Percentiles rank a stretch among this genome's conserved stretches.
These are phyloP conservation scores for Corylus avellana DNA, from an alignment of 306 rosid genomes.

Conservation along the genomic window DNA sequence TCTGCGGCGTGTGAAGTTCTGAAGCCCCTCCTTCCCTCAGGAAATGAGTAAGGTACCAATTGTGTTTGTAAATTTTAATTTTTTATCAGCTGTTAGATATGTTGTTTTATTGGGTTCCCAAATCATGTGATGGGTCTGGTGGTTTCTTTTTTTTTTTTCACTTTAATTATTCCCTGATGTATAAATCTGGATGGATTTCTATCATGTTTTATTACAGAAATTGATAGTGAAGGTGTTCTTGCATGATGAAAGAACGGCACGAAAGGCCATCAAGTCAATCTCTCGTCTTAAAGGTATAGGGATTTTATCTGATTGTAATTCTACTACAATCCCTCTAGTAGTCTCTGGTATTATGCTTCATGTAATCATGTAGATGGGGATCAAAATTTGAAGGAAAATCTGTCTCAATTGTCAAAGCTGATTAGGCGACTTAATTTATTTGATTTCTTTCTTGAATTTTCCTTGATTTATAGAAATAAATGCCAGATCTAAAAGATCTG, in stretches of 20 bases:
- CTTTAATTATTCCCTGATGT: not conserved
- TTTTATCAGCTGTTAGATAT: too few relatives aligned
- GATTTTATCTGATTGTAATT: not conserved
- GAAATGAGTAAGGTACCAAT: too few relatives aligned
- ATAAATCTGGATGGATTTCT: not conserved
- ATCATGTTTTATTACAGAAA: conserved; percentile 48
- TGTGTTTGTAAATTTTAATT: too few relatives aligned
- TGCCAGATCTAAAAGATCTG: not conserved
- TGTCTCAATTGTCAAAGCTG: too few relatives aligned
- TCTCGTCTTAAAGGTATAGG: conserved; percentile 34
- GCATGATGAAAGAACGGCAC: conserved; percentile 47
- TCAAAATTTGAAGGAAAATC: too few relatives aligned
- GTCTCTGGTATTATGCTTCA: too few relatives aligned
- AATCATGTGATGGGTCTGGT: too few relatives aligned
- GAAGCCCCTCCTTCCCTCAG: too few relatives aligned
- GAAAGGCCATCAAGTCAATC: conserved; percentile 50
- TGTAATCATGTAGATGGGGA: too few relatives aligned
- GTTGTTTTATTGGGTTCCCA: too few relatives aligned
- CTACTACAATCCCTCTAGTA: not conserved
- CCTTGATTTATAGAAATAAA: not conserved
- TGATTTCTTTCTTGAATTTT: not conserved
- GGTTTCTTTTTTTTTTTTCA: too few relatives aligned
- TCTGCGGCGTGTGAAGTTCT: conserved; percentile 75
- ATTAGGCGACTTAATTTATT: too few relatives aligned
- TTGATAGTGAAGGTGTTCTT: conserved; percentile 53